Evolutionary conservation across 306 rosid genomes (phyloP).

Genomic region (Castanea mollissima): DNA sequence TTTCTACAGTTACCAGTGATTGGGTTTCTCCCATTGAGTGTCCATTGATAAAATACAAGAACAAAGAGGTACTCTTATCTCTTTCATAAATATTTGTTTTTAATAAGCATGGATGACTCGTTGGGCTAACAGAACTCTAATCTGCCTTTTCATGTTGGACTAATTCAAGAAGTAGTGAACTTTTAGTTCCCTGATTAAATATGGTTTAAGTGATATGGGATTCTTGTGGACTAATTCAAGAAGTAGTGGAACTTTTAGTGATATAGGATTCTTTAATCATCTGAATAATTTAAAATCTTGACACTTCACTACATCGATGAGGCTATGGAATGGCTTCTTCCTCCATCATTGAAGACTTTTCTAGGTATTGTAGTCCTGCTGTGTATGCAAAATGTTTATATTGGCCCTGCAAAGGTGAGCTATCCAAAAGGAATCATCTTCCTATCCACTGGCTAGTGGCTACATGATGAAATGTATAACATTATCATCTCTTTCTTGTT

Average conservation of each 20-base stretch:
- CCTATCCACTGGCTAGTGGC: not conserved
- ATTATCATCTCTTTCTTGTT: not conserved
- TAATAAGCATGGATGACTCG: conserved; percentile 12
- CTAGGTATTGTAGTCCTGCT: not conserved
- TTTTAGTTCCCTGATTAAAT: not conserved
- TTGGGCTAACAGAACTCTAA: conserved; percentile 9
- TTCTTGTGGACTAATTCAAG: not conserved
- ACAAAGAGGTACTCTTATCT: conserved; percentile 57
- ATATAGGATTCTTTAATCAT: not conserved
- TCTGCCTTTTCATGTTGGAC: not conserved
- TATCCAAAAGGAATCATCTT: not conserved
- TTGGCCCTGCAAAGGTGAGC: not conserved
- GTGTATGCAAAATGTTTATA: not conserved
- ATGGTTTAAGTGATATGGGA: not conserved
- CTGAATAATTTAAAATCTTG: not conserved
- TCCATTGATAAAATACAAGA: conserved; percentile 58
- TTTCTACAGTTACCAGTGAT: conserved; percentile 45
- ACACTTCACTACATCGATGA: not conserved
- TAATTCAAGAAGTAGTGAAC: not conserved
- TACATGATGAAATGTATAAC: not conserved
- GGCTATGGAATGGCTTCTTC: not conserved
- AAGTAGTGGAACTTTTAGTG: not conserved
- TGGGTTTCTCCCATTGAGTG: conserved; percentile 43
- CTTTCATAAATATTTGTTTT: conserved; percentile 14
- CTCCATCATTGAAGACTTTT: not conserved